Conservation (phyloP, 176 grass and related monocot species). For the Panicum miliaceum region DNA sequence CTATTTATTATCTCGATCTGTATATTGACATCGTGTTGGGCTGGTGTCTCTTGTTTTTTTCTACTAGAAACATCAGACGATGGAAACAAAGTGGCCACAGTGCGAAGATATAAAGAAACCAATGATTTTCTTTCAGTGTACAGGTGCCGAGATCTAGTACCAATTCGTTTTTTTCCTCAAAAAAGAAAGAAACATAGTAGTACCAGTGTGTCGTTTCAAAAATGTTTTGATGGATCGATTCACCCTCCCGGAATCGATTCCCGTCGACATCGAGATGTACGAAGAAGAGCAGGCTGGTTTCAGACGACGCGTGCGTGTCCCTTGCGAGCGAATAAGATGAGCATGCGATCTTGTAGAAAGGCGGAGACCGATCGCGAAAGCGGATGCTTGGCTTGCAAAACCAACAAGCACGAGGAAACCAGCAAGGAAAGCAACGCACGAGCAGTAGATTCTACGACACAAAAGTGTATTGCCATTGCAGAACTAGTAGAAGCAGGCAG, state of each 20-base stretch:
- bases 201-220: too few species aligned
- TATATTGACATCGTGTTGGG: not conserved
- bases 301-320: not conserved
- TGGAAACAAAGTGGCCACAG: too few species aligned
- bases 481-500: not conserved
- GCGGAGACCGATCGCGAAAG: not conserved
- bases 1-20: not conserved
- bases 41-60: not conserved
- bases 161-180: too few species aligned
- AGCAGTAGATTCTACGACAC: slow-evolving; percentile 17
- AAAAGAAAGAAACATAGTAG: too few species aligned
- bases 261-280: not conserved
- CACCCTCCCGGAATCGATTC: not conserved
- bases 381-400: slow-evolving; percentile 65
- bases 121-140: too few species aligned
- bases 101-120: too few species aligned
- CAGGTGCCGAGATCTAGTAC: too few species aligned
- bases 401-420: not conserved
- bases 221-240: not conserved
- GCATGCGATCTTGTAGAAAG: not conserved
- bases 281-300: not conserved
- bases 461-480: not conserved
- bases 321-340: not conserved
- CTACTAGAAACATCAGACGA: not conserved
- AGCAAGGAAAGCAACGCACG: slow-evolving; percentile 34